Base-by-base conservation (phyloP, 345 rosid genomes). In the Rhodamnia rubescens region DNA sequence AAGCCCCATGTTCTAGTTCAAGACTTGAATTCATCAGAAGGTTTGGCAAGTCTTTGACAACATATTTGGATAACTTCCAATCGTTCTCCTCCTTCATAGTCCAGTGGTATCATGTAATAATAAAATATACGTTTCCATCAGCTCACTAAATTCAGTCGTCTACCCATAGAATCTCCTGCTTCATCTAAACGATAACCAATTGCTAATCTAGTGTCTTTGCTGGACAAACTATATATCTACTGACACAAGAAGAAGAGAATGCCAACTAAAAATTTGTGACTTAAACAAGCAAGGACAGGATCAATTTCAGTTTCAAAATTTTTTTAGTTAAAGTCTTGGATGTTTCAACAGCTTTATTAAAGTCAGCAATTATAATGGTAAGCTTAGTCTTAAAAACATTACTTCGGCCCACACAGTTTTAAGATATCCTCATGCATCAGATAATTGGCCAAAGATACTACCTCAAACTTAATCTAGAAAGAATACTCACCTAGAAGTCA, bases 401-500 rank as follows among this genome's bases (percentile, higher is more conserved):
- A 69, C 1, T 69, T 69, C 20, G 26, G 47, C 80, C 80, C 80
- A 36, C 8, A 20, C 47, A 69, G 24, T 32, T 32, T 69, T 36
- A 69, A 24, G 47, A 18, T 18, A 69, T 69, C 80, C 47, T 69
- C 2, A 2, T 36, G 80, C 26, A 36, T 36, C 80, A 18, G 80
- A 69, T 69, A 69, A 64, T 69, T 69, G 80, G 42, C 47, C 4
- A 69, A 69, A 36, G 47, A 36, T 36, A 18, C 47, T 1, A 55
- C 18, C 80, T 69, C 47, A 9, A 69, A 36, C 78, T 69, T 69
- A 36, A 36, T 36, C 47, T 18, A 18, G 32, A 82, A 82, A 54
- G 22, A 52, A 49, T 52, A 83, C 92, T 91, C 91, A 93, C 99
- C 92, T 91, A 56, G 98, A 97, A 91, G 95, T 93, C 95, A 96